phyloP scores from a whole-genome alignment of 306 rosid species.

The Macrotyloma uniflorum region DNA sequence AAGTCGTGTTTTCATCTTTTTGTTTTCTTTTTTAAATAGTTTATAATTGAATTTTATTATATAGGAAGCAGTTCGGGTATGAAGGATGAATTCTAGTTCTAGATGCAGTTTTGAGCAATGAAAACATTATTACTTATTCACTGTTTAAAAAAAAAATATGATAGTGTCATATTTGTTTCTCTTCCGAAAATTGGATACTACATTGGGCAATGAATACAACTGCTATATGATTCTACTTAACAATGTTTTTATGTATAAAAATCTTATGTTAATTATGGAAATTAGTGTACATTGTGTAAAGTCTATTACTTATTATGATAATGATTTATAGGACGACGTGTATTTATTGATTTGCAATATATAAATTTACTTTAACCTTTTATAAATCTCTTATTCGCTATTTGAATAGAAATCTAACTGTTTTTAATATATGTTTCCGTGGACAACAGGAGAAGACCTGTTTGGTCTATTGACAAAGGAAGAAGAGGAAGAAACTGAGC shows the following conservation, averaged over 20 bases:
- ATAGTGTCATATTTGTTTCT: too few relatives aligned
- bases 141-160: neutral
- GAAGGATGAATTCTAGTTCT: neutral
- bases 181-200: neutral
- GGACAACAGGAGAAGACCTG: conserved; percentile 51
- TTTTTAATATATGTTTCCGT: conserved; percentile 34
- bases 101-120: conserved; percentile 17
- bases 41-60: too few relatives aligned
- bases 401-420: conserved; percentile 33
- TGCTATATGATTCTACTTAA: neutral
- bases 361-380: neutral
- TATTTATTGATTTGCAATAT: neutral
- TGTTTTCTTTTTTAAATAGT: too few relatives aligned
- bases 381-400: neutral
- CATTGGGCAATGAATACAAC: neutral
- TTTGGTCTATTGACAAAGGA: conserved; percentile 53
- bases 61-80: neutral
- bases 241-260: neutral
- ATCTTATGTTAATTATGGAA: neutral
- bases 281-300: neutral
- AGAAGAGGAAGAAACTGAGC: conserved; percentile 68
- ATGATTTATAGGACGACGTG: neutral
- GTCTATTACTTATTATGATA: conserved; percentile 2
- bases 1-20: too few relatives aligned
- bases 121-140: neutral